phyloP scores from a whole-genome alignment of 306 rosid species.

The Begonia fuchsioides region DNA sequence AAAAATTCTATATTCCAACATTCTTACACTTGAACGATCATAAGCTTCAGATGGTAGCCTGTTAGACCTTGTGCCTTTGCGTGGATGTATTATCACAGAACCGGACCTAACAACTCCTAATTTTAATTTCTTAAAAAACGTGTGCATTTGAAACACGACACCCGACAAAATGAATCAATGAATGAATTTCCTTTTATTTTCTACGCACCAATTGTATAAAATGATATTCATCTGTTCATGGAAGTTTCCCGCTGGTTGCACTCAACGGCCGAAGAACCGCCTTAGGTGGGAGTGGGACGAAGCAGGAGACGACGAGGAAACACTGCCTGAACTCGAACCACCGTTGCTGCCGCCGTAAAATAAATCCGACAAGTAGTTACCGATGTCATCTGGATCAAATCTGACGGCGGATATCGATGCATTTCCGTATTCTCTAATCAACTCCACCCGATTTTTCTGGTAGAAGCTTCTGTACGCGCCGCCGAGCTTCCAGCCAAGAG shows the following conservation, averaged over 20 bases:
- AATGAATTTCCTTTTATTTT: not conserved
- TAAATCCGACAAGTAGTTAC: slow-evolving; percentile 18
- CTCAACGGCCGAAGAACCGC: slow-evolving; percentile 6
- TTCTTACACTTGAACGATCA: no score
- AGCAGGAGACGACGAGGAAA: slow-evolving; percentile 15
- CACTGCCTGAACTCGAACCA: slow-evolving; percentile 11
- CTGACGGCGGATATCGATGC: slow-evolving; percentile 3
- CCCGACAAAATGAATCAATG: no score
- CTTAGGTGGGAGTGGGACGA: slow-evolving; percentile 13
- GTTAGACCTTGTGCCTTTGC: slow-evolving; percentile 9
- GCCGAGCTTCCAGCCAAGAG: slow-evolving; percentile 16
- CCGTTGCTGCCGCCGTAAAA: slow-evolving; percentile 14
- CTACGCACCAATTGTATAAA: not conserved
- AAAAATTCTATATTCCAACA: no score
- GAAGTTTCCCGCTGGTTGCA: not conserved
- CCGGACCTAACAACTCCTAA: slow-evolving; percentile 24
- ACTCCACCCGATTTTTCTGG: slow-evolving; percentile 9
- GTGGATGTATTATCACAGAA: slow-evolving; percentile 17
- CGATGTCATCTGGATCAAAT: slow-evolving; percentile 27
- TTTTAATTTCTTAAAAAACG: no score
- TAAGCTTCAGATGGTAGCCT: no score
- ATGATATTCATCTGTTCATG: no score
- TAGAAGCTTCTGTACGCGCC: slow-evolving; percentile 13
- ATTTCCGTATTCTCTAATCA: not conserved
- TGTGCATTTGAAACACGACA: no score